Conservation (phyloP, 116 monocot genomes). For the Iris pallida region DNA sequence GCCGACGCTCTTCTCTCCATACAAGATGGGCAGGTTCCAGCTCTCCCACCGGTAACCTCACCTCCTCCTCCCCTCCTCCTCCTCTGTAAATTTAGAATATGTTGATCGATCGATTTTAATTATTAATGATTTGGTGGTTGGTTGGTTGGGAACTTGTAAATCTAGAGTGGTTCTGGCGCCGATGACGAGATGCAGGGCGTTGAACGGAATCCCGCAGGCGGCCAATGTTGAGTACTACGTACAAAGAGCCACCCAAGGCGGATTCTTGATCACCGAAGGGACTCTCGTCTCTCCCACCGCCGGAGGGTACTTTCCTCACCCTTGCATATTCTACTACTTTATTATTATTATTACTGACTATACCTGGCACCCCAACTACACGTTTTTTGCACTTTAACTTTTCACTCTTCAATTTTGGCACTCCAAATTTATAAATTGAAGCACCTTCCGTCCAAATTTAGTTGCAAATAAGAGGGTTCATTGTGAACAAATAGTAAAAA, state of each 20-base stretch:
- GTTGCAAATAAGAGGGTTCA: no score
- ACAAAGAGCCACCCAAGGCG: constrained; percentile 78
- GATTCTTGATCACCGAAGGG: constrained; percentile 84
- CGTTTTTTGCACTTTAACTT: no score
- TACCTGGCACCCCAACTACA: no score
- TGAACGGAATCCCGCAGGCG: constrained; percentile 54
- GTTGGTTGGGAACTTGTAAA: no score
- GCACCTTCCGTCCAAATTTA: no score
- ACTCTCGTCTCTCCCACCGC: constrained; percentile 70
- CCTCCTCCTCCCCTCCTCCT: neutral
- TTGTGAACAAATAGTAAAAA: no score
- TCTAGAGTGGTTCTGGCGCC: constrained; percentile 89
- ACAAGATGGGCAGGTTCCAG: constrained; percentile 22
- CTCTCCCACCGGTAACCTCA: constrained; percentile 62
- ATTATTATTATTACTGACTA: no score
- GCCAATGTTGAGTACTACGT: constrained; percentile 67
- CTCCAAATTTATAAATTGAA: no score
- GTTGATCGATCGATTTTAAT: no score
- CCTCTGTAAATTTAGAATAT: no score
- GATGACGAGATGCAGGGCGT: constrained; percentile 90
- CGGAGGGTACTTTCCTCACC: constrained; percentile 49
- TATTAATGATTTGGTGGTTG: no score
- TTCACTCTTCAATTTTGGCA: no score
- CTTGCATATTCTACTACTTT: neutral
- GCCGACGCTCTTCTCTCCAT: constrained; percentile 60